Percentiles rank a stretch among this genome's conserved stretches.
Conservation (phyloP, 2,329 filamentous ascomycete species). For the Amauroascus verrucosus region DNA sequence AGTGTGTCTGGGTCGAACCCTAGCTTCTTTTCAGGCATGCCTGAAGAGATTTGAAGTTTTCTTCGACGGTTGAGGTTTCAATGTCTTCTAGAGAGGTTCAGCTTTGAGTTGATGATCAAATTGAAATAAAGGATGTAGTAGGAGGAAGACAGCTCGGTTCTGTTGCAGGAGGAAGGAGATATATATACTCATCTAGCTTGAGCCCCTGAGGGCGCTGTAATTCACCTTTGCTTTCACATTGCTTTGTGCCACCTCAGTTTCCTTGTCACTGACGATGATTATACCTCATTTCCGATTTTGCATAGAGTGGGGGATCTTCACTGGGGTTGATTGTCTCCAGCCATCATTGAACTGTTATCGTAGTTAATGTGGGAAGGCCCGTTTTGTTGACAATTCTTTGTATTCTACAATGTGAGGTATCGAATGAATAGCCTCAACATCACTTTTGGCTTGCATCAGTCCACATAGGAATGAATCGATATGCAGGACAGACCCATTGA, state of each 20-base stretch:
- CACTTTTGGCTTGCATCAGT: not conserved
- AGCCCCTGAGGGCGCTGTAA: not conserved
- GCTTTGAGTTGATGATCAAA: too few relatives aligned
- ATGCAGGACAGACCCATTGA: not conserved
- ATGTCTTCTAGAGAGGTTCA: not conserved
- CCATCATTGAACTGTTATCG: too few relatives aligned
- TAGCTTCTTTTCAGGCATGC: not conserved
- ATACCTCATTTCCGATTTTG: conserved; percentile 32
- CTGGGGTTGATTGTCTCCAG: too few relatives aligned
- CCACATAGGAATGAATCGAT: not conserved
- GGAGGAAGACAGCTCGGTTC: not conserved
- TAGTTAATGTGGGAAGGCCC: conserved; percentile 17
- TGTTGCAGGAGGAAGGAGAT: not conserved
- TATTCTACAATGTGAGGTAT: not conserved
- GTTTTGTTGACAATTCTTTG: conserved; percentile 54
- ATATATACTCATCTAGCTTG: not conserved
- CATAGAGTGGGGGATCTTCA: too few relatives aligned
- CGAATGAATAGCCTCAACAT: not conserved
- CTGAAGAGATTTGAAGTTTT: too few relatives aligned
- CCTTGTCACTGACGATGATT: not conserved
- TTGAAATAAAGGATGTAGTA: too few relatives aligned
- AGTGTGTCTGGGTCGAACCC: conserved; percentile 7
- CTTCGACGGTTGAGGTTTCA: not conserved
- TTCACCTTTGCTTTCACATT: not conserved
- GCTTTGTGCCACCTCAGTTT: not conserved